A percentile compares a stretch with the other conserved stretches of the same genome.
phyloP scores from a whole-genome alignment of 495 filamentous ascomycete genomes.

The Xylaria acuta region DNA sequence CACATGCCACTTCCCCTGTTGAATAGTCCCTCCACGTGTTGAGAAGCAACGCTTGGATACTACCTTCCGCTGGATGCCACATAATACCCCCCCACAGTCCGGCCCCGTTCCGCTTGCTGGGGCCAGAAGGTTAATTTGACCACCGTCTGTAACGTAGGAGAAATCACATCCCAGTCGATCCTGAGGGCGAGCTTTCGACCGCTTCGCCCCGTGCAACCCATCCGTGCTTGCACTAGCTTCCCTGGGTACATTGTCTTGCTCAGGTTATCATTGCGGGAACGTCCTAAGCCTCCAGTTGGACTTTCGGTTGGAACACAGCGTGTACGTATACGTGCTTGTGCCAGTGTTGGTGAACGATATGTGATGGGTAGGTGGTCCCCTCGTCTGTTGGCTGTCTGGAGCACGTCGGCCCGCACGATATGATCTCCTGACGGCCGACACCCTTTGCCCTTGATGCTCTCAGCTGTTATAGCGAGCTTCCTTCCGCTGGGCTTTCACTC shows the following conservation, averaged over 20 bases:
- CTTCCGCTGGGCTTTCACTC: not conserved
- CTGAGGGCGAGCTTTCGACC: slow-evolving; percentile 4
- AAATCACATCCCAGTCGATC: not conserved
- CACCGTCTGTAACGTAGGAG: slow-evolving; percentile 5
- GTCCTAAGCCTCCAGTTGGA: not conserved
- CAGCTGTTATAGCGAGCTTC: slow-evolving; percentile 4
- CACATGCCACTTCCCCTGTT: slow-evolving; percentile 19
- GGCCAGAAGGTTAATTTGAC: slow-evolving; percentile 22
- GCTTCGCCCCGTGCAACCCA: not conserved
- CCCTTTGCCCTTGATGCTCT: not conserved
- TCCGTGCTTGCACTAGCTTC: slow-evolving; percentile 1
- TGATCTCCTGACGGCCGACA: not conserved
- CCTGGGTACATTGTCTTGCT: not conserved
- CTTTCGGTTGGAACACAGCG: slow-evolving; percentile 13
- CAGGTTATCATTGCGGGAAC: not conserved
- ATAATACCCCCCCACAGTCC: slow-evolving; percentile 10
- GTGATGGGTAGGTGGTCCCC: slow-evolving; percentile 28
- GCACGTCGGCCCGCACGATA: not conserved
- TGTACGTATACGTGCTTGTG: slow-evolving; percentile 20
- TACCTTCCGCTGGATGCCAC: slow-evolving; percentile 15
- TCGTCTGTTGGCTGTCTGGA: not conserved
- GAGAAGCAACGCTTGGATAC: not conserved
- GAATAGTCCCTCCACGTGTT: slow-evolving; percentile 10
- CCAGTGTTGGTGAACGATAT: slow-evolving; percentile 18
- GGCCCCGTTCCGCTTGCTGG: slow-evolving; percentile 17